These are phyloP conservation scores for Mycena maculata DNA, from an alignment of 768 basidiomycete species.

Conservation along the genomic window DNA sequence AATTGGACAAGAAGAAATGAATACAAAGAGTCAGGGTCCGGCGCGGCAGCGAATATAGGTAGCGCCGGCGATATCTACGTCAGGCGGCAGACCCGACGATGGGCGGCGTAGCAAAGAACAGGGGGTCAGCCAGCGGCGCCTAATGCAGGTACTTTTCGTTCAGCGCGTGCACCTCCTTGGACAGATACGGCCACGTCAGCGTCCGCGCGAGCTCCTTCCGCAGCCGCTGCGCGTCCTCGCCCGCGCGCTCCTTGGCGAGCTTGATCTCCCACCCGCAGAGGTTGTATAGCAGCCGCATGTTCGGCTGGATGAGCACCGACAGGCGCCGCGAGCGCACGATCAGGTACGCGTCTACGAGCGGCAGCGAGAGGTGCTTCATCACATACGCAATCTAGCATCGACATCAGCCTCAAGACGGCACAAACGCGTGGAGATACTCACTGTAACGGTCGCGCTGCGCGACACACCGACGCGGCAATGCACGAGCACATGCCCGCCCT, in stretches of 20 bases:
- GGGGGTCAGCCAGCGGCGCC: not conserved
- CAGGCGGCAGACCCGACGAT: not conserved
- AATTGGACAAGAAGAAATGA: not conserved
- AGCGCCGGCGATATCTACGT: not conserved
- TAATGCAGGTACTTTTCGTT: constrained; percentile 84
- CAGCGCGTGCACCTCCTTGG: constrained; percentile 84
- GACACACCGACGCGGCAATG: constrained; percentile 99
- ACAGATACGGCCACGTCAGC: constrained; percentile 86
- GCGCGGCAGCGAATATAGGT: not conserved
- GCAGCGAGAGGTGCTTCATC: constrained; percentile 89
- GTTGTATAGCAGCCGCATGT: constrained; percentile 95
- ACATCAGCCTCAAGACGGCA: not conserved
- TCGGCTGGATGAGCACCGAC: constrained; percentile 93
- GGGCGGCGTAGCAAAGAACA: not conserved
- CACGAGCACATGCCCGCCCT: constrained; percentile 92
- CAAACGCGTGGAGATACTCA: constrained; percentile 50
- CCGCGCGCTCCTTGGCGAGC: constrained; percentile 82
- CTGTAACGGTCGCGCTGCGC: constrained; percentile 91
- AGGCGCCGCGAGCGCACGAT: constrained; percentile 91
- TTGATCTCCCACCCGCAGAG: constrained; percentile 95
- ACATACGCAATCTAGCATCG: constrained; percentile 87
- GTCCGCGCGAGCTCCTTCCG: constrained; percentile 72
- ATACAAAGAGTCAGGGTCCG: not conserved
- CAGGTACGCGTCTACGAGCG: constrained; percentile 93
- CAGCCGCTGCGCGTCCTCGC: constrained; percentile 60